Base-by-base conservation (phyloP, 768 basidiomycete genomes). In the Xerocomellus amylosporus region DNA sequence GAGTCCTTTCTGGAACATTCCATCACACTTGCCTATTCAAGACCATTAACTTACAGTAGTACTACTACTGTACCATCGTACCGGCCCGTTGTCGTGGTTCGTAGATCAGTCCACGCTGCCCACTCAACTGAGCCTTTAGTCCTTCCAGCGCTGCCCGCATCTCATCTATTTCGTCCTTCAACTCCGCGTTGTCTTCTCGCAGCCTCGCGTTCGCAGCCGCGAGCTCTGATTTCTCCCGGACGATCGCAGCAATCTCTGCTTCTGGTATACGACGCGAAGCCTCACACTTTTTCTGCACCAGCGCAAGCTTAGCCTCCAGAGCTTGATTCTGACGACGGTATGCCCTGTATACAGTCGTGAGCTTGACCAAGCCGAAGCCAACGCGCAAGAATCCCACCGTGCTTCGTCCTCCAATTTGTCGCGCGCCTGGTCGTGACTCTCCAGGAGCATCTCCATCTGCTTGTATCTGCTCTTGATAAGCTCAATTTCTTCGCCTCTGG, bases 81-180 rank as follows among this genome's bases (percentile, higher is more conserved):
- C 54, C 47, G 17, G 79, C 69, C 60, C 79, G 79, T 38, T 74
- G 68, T 49, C 78, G 74, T 5, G 79, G 75, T 49, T 81, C 79
- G 46, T 77, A 77, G 20, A 82, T 58, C 39, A 78, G 60, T 4
- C 75, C 75, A 5, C 65, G 72, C 44, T 72, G 71, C 9, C 82
- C 82, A 50, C 74, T 79, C 45, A 79, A 70, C 60, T 84, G 80
- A 45, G 75, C 79, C 59, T 80, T 86, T 62, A 90, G 67, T 20
- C 83, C 62, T 61, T 90, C 87, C 12, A 90, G 75, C 78, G 87
- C 88, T 22, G 82, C 85, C 53, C 77, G 78, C 70, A 90, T 68
- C 61, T 89, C 87, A 56, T 90, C 82, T 38, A 81, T 69, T 58
- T 83, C 81, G 22, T 84, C 81, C 39, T 71, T 65, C 53, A 84